Evolutionary conservation across 2,329 filamentous ascomycete species (phyloP).

Genomic region (Stylonectria norvegica): DNA sequence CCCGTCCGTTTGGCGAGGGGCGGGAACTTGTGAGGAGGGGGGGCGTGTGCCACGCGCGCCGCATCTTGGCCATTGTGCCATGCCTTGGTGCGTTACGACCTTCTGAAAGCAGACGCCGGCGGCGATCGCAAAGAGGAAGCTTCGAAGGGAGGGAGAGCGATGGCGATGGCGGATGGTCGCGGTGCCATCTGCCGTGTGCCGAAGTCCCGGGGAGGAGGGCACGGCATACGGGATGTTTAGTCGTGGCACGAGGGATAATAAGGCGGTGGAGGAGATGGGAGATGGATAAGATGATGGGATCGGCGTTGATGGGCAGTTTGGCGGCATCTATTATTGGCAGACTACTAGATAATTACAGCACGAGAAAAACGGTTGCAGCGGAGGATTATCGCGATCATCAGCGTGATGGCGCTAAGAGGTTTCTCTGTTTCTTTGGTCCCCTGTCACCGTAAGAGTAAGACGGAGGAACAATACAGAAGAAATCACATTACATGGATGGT

Average conservation of each 20-base stretch:
- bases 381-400: background rate
- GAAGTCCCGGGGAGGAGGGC: conserved; percentile 5
- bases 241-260: background rate
- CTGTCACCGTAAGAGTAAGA: background rate
- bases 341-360: no score
- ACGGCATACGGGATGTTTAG: background rate
- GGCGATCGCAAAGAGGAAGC: conserved; percentile 5
- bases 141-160: conserved; percentile 13
- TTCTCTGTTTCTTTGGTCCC: no score
- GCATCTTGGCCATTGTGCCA: no score
- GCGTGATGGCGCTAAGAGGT: background rate
- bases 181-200: conserved; percentile 1
- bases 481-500: no score
- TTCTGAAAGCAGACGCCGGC: conserved; percentile 22
- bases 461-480: background rate
- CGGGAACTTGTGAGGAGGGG: background rate
- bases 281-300: conserved; percentile 1
- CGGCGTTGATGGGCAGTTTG: background rate
- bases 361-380: background rate
- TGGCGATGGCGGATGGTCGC: conserved; percentile 5
- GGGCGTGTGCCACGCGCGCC: background rate
- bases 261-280: conserved; percentile 1
- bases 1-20: background rate
- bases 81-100: conserved; percentile 12
- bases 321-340: no score